Evolutionary conservation across 2,329 filamentous ascomycete genomes (phyloP), one percentile per base, ranked within the genome.

Genomic region (Achaetomium macrosporum): DNA sequence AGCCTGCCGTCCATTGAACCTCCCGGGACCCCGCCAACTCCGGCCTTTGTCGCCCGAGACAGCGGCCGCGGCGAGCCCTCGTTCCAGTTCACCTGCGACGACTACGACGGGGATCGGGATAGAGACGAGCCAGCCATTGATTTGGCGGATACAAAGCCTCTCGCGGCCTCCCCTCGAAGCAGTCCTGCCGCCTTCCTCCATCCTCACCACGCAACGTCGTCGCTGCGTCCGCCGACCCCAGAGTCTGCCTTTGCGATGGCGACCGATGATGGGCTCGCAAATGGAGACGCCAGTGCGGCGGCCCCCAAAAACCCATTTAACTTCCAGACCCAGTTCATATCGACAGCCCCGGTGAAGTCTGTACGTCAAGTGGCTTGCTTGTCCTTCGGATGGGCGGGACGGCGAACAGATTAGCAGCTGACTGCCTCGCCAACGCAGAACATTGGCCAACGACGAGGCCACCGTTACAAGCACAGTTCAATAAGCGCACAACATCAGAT

Each of bases 401-500:
- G 16, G 19, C 10, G 1, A 25, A 4, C 17, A 42, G 29, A 16
- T 36, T 43, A 19, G 33, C 10, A 11, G 9, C 53, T 48, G 30
- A 61, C 50, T 35, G 12, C 36, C 15, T 19, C 30, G 20, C 25
- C 47, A 50, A 37, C 56, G 49, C 68, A 95, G 85, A 92, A 90
- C 62, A 83, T 96, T 58, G 91, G 91, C 58, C 89, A 96, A 70
- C 84, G 93, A 60, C 86, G 92, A 56, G 93, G 93, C 57, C 93
- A 99, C 74, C 90, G 93, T 68, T 99, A 99, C 78, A 96, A 96
- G 68, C 92, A 97, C 73, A 95, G 88, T 68, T 95, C 89, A 67
- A 87, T 99, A 53, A 95, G 89, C 17, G 74, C 82, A 8, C 82
- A 85, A 63, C 91, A 97, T 68, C 91, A 96, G 69, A 95, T 97